Conservation (phyloP, 495 filamentous ascomycete genomes). For the Penicillium canariense region DNA sequence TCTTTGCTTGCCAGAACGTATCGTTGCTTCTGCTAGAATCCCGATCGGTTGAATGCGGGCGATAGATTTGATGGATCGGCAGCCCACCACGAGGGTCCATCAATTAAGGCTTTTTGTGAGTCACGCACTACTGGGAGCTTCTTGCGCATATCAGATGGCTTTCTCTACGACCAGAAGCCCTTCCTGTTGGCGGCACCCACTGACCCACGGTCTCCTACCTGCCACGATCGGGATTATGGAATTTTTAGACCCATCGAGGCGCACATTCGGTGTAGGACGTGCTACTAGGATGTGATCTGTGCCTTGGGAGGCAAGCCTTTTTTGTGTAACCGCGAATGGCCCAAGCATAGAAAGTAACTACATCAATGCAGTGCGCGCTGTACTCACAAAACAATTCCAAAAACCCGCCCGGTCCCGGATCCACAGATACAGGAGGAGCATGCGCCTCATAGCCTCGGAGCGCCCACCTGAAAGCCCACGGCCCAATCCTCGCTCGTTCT, state of each 20-base stretch:
- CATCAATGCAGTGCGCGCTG: not conserved
- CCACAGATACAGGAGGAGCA: not conserved
- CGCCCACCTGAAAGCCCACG: not conserved
- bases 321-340: not conserved
- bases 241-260: not conserved
- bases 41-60: conserved; percentile 7
- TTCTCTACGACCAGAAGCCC: not conserved
- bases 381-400: not conserved
- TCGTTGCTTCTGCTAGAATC: not conserved
- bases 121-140: too few relatives aligned
- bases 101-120: not conserved
- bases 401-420: not conserved
- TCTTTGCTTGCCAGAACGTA: not conserved
- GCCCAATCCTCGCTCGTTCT: not conserved
- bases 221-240: not conserved
- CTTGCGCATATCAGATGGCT: too few relatives aligned
- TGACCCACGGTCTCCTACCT: not conserved
- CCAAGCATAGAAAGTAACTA: not conserved
- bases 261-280: not conserved
- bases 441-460: not conserved
- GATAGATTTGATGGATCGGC: conserved; percentile 10
- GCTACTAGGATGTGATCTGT: not conserved
- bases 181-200: too few relatives aligned
- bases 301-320: not conserved
- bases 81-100: not conserved